A percentile compares a stretch with the other conserved stretches of the same genome.
Conservation (phyloP, 768 basidiomycete species). For the Steccherinum ochraceum region DNA sequence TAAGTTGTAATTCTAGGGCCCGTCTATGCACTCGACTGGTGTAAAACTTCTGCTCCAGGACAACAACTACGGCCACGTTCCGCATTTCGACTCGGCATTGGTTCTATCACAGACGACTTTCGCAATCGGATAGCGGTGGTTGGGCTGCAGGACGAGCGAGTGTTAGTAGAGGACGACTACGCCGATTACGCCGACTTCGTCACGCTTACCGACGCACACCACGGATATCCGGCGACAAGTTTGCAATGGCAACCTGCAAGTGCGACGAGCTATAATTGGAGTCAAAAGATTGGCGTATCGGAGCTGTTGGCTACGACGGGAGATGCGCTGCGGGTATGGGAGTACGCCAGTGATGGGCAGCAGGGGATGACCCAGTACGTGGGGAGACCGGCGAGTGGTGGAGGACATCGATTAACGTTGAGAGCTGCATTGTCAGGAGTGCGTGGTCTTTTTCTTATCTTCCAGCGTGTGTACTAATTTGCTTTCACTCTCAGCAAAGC, state of each 20-base stretch:
- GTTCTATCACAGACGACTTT: conserved; percentile 81
- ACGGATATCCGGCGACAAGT: conserved; percentile 91
- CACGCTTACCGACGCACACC: conserved; percentile 74
- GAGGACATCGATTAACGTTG: conserved; percentile 61
- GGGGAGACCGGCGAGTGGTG: conserved; percentile 50
- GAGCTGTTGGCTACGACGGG: conserved; percentile 93
- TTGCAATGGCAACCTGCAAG: conserved; percentile 89
- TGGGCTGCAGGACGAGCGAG: conserved; percentile 78
- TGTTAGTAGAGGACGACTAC: conserved; percentile 81
- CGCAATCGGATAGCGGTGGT: conserved; percentile 77
- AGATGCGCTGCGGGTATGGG: conserved; percentile 90
- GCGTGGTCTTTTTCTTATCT: conserved; percentile 24
- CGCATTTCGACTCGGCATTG: conserved; percentile 79
- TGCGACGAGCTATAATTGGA: conserved; percentile 57
- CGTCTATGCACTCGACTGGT: conserved; percentile 84
- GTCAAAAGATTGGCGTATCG: conserved; percentile 55
- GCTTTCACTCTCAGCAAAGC: conserved; percentile 51
- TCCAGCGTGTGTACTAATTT: conserved; percentile 9
- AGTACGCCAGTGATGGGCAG: conserved; percentile 63
- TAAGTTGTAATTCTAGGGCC: conserved; percentile 49
- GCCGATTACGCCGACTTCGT: conserved; percentile 83
- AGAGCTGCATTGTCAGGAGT: conserved; percentile 82
- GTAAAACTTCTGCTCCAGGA: conserved; percentile 70
- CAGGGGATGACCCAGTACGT: conserved; percentile 58
- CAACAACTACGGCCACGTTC: conserved; percentile 68